Evolutionary conservation across 2,329 filamentous ascomycete species (phyloP).

Genomic region (Tolypocladium endophyticum): DNA sequence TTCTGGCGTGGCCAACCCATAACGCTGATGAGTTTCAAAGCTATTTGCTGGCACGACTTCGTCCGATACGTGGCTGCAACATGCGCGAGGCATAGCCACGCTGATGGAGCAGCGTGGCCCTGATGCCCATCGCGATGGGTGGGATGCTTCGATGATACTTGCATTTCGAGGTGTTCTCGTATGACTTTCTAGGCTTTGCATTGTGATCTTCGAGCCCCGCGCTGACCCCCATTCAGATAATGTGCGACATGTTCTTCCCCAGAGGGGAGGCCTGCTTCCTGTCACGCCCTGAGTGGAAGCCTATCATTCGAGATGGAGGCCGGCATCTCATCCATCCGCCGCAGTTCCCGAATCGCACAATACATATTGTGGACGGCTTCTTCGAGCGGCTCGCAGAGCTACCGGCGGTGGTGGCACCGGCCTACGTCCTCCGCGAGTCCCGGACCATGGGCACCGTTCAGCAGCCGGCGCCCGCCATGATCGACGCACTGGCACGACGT

Average conservation of each 20-base stretch:
- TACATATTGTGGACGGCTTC: constrained; percentile 20
- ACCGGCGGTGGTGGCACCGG: constrained; percentile 19
- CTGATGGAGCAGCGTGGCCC: constrained; percentile 28
- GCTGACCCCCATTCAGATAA: constrained; percentile 16
- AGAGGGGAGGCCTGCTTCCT: constrained; percentile 24
- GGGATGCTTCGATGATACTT: constrained; percentile 26
- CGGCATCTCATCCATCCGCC: constrained; percentile 15
- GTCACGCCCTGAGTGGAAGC: constrained; percentile 23
- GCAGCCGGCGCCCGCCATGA: constrained; percentile 15
- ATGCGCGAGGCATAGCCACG: constrained; percentile 25
- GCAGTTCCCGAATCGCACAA: constrained; percentile 10
- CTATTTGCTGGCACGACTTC: constrained; percentile 30
- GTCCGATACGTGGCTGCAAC: constrained; percentile 25
- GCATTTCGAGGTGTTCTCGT: constrained; percentile 25
- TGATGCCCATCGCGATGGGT: constrained; percentile 19
- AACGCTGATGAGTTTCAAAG: constrained; percentile 12
- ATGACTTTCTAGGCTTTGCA: neutral
- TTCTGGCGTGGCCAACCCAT: neutral
- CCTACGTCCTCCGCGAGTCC: constrained; percentile 20
- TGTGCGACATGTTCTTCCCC: constrained; percentile 26
- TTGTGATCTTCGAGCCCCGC: no score
- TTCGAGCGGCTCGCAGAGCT: constrained; percentile 22
- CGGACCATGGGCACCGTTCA: constrained; percentile 6
- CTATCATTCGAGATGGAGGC: constrained; percentile 16
- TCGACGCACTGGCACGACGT: constrained; percentile 16